Percentiles rank a stretch among this genome's conserved stretches.
Conservation (phyloP, 192 early-diverging fungal genomes). For the Coemansia sp. region DNA sequence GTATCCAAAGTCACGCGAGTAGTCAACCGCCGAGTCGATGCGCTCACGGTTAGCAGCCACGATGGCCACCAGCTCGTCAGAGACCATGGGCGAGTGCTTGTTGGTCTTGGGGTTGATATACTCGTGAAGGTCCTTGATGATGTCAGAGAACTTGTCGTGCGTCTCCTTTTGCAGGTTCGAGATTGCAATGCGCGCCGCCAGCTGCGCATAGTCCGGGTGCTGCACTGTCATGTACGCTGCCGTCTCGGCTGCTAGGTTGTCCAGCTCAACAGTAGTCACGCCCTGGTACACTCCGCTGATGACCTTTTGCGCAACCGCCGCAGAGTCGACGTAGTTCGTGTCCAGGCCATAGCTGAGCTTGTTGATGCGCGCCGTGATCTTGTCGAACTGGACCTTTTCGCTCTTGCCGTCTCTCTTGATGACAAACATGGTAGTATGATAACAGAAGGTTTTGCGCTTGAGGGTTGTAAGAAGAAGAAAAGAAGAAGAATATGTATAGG, state of each 20-base stretch:
- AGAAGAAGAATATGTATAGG: background rate
- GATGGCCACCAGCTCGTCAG: conserved; percentile 66
- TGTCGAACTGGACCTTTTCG: conserved; percentile 96
- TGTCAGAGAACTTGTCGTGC: conserved; percentile 76
- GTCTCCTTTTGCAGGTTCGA: conserved; percentile 92
- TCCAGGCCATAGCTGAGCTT: conserved; percentile 95
- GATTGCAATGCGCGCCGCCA: conserved; percentile 94
- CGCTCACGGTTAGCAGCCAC: conserved; percentile 74
- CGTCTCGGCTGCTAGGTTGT: conserved; percentile 96
- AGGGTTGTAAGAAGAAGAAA: background rate
- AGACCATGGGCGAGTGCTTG: conserved; percentile 90
- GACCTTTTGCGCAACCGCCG: conserved; percentile 90
- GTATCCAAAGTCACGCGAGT: conserved; percentile 96
- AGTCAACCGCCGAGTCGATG: conserved; percentile 95
- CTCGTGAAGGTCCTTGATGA: conserved; percentile 80
- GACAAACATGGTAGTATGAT: conserved; percentile 31
- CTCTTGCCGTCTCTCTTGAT: conserved; percentile 72
- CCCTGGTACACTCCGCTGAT: conserved; percentile 95
- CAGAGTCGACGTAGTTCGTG: conserved; percentile 87
- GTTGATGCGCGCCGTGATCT: conserved; percentile 86
- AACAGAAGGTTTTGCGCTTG: background rate
- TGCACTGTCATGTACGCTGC: conserved; percentile 83
- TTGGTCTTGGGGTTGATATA: conserved; percentile 89
- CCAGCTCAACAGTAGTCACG: conserved; percentile 93
- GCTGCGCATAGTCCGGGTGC: conserved; percentile 94